Evolutionary conservation across 140 eudicot species (phyloP).

Genomic region (Stevia rebaudiana): DNA sequence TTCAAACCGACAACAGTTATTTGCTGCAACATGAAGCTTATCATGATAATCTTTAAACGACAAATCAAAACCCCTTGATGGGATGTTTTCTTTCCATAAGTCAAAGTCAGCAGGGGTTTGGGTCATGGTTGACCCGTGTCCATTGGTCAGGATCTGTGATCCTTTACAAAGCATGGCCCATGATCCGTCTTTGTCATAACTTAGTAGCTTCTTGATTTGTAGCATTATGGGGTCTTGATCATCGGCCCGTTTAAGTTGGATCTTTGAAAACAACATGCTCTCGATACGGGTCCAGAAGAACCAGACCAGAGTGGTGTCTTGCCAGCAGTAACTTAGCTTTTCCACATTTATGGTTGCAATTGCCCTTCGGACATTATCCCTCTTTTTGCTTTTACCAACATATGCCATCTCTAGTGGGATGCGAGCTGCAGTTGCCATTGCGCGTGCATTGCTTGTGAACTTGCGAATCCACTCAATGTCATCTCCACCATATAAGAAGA

Average conservation of each 20-base stretch:
- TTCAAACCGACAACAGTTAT: slow-evolving; percentile 48
- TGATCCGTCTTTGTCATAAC: slow-evolving; percentile 60
- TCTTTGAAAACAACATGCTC: slow-evolving; percentile 64
- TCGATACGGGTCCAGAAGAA: slow-evolving; percentile 68
- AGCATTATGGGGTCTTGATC: slow-evolving; percentile 47
- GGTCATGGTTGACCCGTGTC: slow-evolving; percentile 38
- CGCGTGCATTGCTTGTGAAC: slow-evolving; percentile 45
- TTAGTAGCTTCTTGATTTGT: slow-evolving; percentile 57
- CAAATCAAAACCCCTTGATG: slow-evolving; percentile 32
- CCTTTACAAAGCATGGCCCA: slow-evolving; percentile 63
- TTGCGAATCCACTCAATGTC: slow-evolving; percentile 64
- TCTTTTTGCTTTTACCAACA: slow-evolving; percentile 53
- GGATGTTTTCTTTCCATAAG: slow-evolving; percentile 43
- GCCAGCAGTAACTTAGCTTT: slow-evolving; percentile 62
- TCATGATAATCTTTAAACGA: slow-evolving; percentile 35
- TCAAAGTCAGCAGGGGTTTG: slow-evolving; percentile 35
- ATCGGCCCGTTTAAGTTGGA: slow-evolving; percentile 38
- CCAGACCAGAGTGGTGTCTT: slow-evolving; percentile 49
- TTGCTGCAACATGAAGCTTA: slow-evolving; percentile 40
- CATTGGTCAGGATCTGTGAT: slow-evolving; percentile 37
- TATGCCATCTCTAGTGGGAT: slow-evolving; percentile 58
- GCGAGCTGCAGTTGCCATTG: slow-evolving; percentile 45
- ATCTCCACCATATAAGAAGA: slow-evolving; percentile 64
- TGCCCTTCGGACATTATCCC: slow-evolving; percentile 39
- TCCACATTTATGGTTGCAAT: slow-evolving; percentile 38